Evolutionary conservation across 768 basidiomycete genomes (phyloP).

Genomic region (Naganishia onofrii): DNA sequence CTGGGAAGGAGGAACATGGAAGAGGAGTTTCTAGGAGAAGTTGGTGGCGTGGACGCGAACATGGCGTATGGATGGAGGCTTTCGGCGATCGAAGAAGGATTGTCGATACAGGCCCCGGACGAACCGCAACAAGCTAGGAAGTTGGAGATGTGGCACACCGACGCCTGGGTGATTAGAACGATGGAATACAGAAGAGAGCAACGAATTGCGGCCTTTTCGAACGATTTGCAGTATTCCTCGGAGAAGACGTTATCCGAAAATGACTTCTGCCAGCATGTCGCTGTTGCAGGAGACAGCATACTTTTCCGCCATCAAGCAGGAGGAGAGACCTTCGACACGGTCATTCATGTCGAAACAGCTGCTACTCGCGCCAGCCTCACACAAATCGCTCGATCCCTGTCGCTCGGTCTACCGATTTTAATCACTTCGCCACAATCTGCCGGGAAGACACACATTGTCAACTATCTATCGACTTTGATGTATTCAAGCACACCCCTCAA

Average conservation of each 20-base stretch:
- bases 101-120: background rate
- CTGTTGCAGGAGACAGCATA: conserved; percentile 67
- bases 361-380: conserved; percentile 63
- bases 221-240: background rate
- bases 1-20: conserved; percentile 69
- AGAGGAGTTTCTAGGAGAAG: conserved; percentile 60
- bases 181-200: conserved; percentile 22
- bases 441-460: conserved; percentile 77
- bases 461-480: conserved; percentile 69
- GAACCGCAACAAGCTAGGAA: background rate
- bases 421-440: conserved; percentile 81
- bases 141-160: conserved; percentile 15
- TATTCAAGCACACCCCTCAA: conserved; percentile 57
- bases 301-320: conserved; percentile 56
- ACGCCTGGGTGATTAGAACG: conserved; percentile 23
- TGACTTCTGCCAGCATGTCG: conserved; percentile 39
- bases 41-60: conserved; percentile 7
- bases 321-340: conserved; percentile 38
- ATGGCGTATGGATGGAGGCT: conserved; percentile 31
- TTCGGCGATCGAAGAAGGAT: background rate
- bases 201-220: background rate
- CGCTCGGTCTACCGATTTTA: conserved; percentile 71
- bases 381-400: conserved; percentile 64
- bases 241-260: background rate
- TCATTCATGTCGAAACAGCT: conserved; percentile 61